phyloP scores from a whole-genome alignment of 331 rosid species.

The Malus hybrid region DNA sequence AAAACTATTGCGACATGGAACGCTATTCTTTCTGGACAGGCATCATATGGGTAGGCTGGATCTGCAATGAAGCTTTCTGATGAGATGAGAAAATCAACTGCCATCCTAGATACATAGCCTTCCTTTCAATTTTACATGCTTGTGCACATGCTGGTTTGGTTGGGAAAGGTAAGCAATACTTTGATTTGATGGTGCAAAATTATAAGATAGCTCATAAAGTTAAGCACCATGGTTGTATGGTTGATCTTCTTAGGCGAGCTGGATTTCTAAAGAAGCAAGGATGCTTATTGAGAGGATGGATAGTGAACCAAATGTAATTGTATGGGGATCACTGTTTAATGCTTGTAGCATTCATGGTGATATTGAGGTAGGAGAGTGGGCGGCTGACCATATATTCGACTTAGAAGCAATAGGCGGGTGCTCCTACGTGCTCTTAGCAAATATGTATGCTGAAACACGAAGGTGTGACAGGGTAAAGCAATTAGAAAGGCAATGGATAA shows the following conservation, averaged over 20 bases:
- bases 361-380: background rate
- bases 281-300: background rate
- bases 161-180: background rate
- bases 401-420: background rate
- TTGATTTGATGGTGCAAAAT: background rate
- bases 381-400: background rate
- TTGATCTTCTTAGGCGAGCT: background rate
- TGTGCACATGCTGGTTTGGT: conserved; percentile 3
- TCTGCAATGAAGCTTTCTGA: background rate
- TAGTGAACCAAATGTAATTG: background rate
- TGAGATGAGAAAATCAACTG: background rate
- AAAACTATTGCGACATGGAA: background rate
- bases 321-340: background rate
- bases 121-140: background rate
- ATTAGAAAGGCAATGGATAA: background rate
- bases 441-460: background rate
- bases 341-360: conserved; percentile 2
- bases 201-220: background rate
- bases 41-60: background rate
- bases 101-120: background rate
- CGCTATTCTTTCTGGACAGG: background rate
- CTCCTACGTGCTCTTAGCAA: background rate
- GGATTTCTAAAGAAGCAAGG: background rate
- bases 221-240: background rate
- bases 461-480: background rate